phyloP scores from a whole-genome alignment of 2,329 filamentous ascomycete species.

The Calonectria naviculata region DNA sequence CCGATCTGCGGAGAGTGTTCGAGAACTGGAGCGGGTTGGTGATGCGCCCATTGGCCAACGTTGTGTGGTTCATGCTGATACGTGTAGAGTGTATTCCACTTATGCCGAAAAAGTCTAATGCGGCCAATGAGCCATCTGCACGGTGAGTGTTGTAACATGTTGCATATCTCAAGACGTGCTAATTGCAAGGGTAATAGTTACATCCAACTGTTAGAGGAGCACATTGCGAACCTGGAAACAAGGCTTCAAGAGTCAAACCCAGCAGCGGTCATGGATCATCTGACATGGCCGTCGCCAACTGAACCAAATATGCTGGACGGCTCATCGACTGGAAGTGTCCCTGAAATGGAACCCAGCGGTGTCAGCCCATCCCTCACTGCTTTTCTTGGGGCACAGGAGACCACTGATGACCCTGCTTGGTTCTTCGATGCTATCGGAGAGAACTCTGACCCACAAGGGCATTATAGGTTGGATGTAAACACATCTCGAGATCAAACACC shows the following conservation, averaged over 20 bases:
- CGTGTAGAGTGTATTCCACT: neutral
- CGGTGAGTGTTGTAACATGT: neutral
- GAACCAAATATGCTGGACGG: neutral
- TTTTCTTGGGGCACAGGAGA: neutral
- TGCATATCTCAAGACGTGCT: no score
- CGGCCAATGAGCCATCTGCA: neutral
- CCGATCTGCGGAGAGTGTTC: constrained; percentile 1
- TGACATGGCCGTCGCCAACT: neutral
- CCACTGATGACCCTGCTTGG: neutral
- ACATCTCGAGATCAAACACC: neutral
- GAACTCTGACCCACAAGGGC: neutral
- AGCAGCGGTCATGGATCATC: neutral
- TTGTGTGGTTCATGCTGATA: neutral
- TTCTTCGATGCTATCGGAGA: neutral
- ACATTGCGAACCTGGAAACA: neutral
- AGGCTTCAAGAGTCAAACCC: neutral
- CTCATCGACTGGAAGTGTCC: neutral
- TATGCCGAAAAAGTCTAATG: neutral
- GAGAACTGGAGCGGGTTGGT: neutral
- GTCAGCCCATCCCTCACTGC: neutral
- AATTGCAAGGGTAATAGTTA: neutral
- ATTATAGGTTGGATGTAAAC: neutral
- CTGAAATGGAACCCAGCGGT: neutral
- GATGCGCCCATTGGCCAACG: neutral
- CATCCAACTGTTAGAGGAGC: neutral